Conservation (phyloP, 176 grass and related monocot species). For the Carex pumila region DNA sequence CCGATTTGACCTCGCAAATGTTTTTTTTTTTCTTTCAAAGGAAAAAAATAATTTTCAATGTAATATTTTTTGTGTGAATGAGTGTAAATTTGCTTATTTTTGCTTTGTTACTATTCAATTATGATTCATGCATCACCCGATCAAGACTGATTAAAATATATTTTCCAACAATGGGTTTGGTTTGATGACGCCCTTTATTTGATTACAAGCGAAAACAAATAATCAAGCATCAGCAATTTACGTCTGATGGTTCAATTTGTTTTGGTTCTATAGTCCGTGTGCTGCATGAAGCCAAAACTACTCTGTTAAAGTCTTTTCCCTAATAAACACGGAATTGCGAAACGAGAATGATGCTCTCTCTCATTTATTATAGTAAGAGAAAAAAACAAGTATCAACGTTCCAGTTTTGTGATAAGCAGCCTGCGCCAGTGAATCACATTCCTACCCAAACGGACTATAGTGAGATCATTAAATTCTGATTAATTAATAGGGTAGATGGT, state of each 20-base stretch:
- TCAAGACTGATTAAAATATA: not conserved
- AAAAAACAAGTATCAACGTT: not conserved
- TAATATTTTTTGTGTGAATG: not conserved
- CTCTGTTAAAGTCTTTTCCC: no score
- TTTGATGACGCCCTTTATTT: not conserved
- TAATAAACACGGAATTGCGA: not conserved
- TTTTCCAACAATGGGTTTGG: not conserved
- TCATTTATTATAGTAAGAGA: not conserved
- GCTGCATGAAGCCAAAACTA: no score
- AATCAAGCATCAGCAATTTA: not conserved
- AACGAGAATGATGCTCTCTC: slow-evolving; percentile 12
- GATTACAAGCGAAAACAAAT: not conserved
- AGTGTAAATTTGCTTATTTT: not conserved
- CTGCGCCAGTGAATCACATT: not conserved
- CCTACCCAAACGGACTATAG: not conserved
- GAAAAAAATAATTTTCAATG: not conserved
- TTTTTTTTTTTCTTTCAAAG: not conserved
- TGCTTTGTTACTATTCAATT: not conserved
- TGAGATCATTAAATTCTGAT: not conserved
- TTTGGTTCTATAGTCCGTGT: no score
- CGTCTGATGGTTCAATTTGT: not conserved
- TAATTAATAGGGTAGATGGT: not conserved
- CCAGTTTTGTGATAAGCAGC: not conserved
- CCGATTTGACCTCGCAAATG: not conserved
- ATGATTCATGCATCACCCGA: not conserved